Base-by-base conservation (phyloP, 1,284 basidiomycete species). In the Pyrrhoderma lamaoense region DNA sequence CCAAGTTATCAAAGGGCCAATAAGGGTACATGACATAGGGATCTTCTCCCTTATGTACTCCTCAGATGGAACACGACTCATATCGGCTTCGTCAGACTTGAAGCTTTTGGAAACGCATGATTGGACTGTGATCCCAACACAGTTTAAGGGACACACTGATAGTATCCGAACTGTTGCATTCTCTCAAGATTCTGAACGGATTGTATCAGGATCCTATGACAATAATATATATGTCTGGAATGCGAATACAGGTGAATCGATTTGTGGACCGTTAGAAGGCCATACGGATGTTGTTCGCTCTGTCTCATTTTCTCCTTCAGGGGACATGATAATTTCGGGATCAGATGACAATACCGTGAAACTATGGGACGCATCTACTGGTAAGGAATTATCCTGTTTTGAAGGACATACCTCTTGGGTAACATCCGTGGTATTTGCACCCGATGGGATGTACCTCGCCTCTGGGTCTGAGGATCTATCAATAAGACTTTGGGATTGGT, bases 11-110 rank as follows among this genome's bases (percentile, higher is more conserved):
- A 18, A 13, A 1, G 45, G 27, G 11, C 35, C 37, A 18, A 38
- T 48, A 3, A 14, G 2, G 23, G 58, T 52, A 23, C 58, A 60
- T 42, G 42, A 19, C 2, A 40, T 46, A 22, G 56, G 49, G 27
- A 51, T 62, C 18, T 54, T 51, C 48, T 38, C 54, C 19, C 55
- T 58, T n/a, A 58, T 57, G 3, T 50, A n/a, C n/a, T 50, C 49
- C 1, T 23, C 49, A 16, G 53, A 57, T 49, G 57, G 57, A 3
- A 36, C 16, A 14, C 48, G 43, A 16, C 27, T 58, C 40, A 44
- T 55, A 13, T 57, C 56, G 16, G 53, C 47, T 8, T 54, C 53
- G 14, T n/a, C 18, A 2, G 55, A 56, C 38, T 5, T 31, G 27
- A 31, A 31, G 11, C 27, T 31, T 31, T 11, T 31, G 11, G 27